Conservation (phyloP, 257 asterid species). For the Solanum rostratum region DNA sequence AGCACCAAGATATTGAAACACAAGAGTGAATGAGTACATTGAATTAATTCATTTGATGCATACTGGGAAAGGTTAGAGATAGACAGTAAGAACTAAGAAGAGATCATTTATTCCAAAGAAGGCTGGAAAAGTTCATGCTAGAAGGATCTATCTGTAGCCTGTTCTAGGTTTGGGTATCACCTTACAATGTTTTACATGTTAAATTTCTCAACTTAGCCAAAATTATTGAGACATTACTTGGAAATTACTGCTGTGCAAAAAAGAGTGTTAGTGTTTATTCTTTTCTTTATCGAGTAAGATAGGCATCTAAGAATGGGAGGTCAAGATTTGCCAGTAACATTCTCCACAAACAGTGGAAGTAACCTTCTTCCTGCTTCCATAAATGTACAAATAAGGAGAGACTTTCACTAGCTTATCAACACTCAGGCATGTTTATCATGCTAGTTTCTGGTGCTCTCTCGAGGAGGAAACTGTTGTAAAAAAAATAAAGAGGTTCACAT, state of each 20-base stretch:
- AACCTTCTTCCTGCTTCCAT: neutral
- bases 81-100: neutral
- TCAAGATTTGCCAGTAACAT: neutral
- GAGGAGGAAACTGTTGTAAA: neutral
- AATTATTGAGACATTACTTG: neutral
- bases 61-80: neutral
- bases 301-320: neutral
- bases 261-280: neutral
- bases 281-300: neutral
- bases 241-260: neutral
- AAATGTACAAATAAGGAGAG: neutral
- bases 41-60: neutral
- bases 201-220: neutral
- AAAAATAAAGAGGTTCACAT: neutral
- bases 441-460: neutral
- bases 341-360: neutral
- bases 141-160: neutral
- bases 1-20: neutral
- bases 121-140: neutral
- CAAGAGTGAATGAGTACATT: neutral
- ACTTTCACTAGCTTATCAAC: neutral
- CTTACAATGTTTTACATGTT: neutral
- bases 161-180: neutral
- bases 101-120: neutral
- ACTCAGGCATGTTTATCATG: neutral